Percentiles rank a stretch among this genome's conserved stretches.
Conservation (phyloP, 176 grass and related monocot species). For the Hyparrhenia diplandra region DNA sequence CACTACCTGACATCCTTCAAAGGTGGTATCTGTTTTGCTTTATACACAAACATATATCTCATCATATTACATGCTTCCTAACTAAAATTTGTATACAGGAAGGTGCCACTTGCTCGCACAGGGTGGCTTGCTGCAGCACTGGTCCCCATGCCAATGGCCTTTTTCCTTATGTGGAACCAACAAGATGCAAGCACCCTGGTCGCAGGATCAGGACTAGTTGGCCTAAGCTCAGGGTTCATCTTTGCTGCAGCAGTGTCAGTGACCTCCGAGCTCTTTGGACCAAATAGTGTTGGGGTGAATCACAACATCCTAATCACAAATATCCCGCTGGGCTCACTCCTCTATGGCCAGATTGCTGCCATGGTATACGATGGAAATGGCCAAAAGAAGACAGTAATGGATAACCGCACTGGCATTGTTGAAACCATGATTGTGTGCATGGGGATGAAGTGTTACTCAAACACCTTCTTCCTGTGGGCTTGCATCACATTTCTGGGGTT, state of each 20-base stretch:
- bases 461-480: conserved; percentile 72
- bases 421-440: conserved; percentile 75
- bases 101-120: conserved; percentile 66
- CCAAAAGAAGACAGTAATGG: neutral
- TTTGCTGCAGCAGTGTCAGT: conserved; percentile 79
- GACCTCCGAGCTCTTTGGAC: conserved; percentile 88
- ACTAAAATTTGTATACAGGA: conserved; percentile 52
- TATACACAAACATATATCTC: neutral
- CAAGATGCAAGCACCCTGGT: conserved; percentile 38
- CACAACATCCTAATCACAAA: conserved; percentile 98
- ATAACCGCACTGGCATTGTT: conserved; percentile 27
- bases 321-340: conserved; percentile 82
- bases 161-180: conserved; percentile 63
- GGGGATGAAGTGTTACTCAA: conserved; percentile 77
- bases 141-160: conserved; percentile 70
- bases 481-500: conserved; percentile 63
- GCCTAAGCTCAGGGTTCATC: conserved; percentile 89
- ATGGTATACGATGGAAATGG: conserved; percentile 77
- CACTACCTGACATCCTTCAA: conserved; percentile 65
- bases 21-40: conserved; percentile 32
- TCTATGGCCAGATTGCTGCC: conserved; percentile 80
- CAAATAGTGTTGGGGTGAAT: conserved; percentile 74
- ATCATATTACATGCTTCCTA: neutral
- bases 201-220: conserved; percentile 61
- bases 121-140: conserved; percentile 69